Evolutionary conservation across 306 rosid genomes (phyloP).

Genomic region (Astragalus membranaceus): DNA sequence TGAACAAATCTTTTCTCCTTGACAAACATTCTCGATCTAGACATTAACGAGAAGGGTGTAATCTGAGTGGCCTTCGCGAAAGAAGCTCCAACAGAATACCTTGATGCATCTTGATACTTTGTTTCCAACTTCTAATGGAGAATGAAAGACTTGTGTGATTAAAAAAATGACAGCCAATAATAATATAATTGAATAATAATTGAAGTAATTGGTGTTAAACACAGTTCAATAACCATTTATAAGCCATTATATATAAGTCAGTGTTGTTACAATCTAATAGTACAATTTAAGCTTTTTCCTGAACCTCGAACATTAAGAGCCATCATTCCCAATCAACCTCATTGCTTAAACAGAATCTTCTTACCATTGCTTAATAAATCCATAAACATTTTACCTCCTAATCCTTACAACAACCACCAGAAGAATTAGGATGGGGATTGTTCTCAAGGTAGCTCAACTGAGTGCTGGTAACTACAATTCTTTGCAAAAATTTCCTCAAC

Average conservation of each 20-base stretch:
- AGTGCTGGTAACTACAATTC: not conserved
- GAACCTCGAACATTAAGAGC: not conserved
- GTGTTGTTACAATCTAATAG: not conserved
- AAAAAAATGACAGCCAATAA: conserved; percentile 10
- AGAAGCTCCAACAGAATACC: conserved; percentile 46
- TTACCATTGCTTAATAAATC: not conserved
- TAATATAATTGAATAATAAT: conserved; percentile 6
- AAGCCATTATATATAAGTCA: not conserved
- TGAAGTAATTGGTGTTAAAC: not conserved
- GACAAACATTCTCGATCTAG: conserved; percentile 32
- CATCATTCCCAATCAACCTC: not conserved
- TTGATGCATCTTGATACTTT: conserved; percentile 46
- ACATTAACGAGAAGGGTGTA: conserved; percentile 26
- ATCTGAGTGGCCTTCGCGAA: conserved; percentile 33
- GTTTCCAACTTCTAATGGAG: conserved; percentile 46
- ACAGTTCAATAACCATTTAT: not conserved
- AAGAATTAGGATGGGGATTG: not conserved
- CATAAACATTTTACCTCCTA: not conserved
- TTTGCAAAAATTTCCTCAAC: not conserved
- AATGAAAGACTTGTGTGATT: conserved; percentile 24
- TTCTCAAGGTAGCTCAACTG: not conserved
- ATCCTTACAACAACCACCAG: not conserved
- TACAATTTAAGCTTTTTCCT: conserved; percentile 1
- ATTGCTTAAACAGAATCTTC: not conserved
- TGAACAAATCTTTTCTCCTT: conserved; percentile 33